Percentiles rank a stretch among this genome's conserved stretches.
phyloP scores from a whole-genome alignment of 2,329 filamentous ascomycete genomes.

The Penicillium polonicum region DNA sequence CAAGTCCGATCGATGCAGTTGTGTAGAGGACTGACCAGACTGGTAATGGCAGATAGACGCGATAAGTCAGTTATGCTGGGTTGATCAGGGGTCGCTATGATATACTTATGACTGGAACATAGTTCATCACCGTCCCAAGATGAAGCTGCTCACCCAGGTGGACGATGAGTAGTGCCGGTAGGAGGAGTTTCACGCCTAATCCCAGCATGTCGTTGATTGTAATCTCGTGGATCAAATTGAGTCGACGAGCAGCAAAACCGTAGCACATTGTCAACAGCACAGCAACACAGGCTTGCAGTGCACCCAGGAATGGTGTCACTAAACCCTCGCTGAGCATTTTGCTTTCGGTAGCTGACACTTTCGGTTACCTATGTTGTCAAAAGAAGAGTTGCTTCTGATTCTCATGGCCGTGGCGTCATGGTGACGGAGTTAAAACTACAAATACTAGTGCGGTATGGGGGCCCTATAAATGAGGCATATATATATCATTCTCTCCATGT shows the following conservation, averaged over 20 bases:
- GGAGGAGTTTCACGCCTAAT: neutral
- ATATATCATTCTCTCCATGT: too few relatives aligned
- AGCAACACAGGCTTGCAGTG: neutral
- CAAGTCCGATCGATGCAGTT: neutral
- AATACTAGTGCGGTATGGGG: too few relatives aligned
- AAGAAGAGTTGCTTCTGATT: neutral
- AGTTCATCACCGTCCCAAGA: neutral
- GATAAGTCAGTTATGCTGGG: neutral
- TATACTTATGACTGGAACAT: slow-evolving; percentile 1
- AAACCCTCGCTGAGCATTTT: neutral
- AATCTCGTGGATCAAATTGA: neutral
- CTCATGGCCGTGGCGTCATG: slow-evolving; percentile 13
- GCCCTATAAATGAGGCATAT: too few relatives aligned
- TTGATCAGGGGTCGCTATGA: neutral
- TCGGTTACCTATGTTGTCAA: neutral
- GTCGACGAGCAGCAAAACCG: neutral
- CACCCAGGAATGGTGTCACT: neutral
- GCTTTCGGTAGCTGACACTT: neutral
- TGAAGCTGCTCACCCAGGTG: neutral
- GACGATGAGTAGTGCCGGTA: neutral
- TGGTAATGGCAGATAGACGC: neutral
- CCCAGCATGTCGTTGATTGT: neutral
- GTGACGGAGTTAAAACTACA: neutral
- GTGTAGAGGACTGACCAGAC: neutral
- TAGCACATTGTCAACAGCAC: neutral